Percentiles rank a stretch among this genome's conserved stretches.
phyloP scores from a whole-genome alignment of 148 eudicot species.

The Fagopyrum esculentum region DNA sequence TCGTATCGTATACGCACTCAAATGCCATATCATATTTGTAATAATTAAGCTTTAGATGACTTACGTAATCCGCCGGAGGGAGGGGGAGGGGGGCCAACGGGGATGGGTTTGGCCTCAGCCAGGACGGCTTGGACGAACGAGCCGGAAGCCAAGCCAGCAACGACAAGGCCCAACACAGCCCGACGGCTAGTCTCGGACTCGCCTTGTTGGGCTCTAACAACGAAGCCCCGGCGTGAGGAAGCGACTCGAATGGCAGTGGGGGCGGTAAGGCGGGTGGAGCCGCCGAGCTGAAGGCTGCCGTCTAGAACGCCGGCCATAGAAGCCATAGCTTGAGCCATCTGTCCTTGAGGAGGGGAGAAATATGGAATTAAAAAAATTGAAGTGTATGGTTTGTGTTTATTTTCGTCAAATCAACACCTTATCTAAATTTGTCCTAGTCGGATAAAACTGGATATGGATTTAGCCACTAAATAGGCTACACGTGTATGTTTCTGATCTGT shows the following conservation, averaged over 20 bases:
- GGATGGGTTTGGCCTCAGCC: conserved; percentile 67
- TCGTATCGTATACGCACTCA: no score
- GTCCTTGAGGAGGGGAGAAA: not conserved
- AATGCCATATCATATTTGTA: no score
- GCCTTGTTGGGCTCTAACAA: conserved; percentile 53
- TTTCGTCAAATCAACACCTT: conserved; percentile 19
- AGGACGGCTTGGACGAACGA: conserved; percentile 62
- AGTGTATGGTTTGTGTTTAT: conserved; percentile 21
- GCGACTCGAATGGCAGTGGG: conserved; percentile 33
- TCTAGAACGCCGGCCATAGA: conserved; percentile 74
- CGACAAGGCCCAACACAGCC: conserved; percentile 68
- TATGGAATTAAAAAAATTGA: conserved; percentile 22
- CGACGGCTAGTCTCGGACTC: conserved; percentile 72
- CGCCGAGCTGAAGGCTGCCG: conserved; percentile 61
- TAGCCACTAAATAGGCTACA: conserved; percentile 20
- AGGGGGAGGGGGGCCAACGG: conserved; percentile 83
- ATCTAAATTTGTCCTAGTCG: conserved; percentile 25
- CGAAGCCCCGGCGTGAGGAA: conserved; percentile 25
- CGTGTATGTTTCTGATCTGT: conserved; percentile 12
- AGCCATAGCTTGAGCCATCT: conserved; percentile 83
- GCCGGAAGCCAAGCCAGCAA: conserved; percentile 61
- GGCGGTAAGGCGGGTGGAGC: conserved; percentile 36
- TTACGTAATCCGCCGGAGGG: conserved; percentile 97
- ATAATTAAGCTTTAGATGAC: no score
- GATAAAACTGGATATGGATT: conserved; percentile 31